phyloP scores from a whole-genome alignment of 352 stramenopile genomes.

The Phytophthora crassamura region DNA sequence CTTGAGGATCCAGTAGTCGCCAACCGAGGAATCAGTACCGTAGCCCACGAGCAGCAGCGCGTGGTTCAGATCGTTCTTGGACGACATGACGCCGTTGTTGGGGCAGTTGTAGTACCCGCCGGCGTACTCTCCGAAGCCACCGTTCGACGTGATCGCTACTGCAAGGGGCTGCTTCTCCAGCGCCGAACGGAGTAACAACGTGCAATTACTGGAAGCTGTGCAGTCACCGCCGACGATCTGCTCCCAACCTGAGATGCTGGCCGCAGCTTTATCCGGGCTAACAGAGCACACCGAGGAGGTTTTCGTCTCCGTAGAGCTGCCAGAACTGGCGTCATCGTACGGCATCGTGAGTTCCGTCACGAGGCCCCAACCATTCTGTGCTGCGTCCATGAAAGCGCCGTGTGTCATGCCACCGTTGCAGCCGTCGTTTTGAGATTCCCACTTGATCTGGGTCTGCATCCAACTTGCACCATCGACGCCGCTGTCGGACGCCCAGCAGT shows the following conservation, averaged over 20 bases:
- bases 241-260: conserved; percentile 76
- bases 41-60: conserved; percentile 82
- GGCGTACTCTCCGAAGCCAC: conserved; percentile 74
- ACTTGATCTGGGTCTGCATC: conserved; percentile 72
- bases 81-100: conserved; percentile 67
- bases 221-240: conserved; percentile 75
- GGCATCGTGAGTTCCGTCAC: conserved; percentile 78
- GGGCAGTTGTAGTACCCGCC: conserved; percentile 77
- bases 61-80: conserved; percentile 80
- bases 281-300: conserved; percentile 43
- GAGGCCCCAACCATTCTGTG: conserved; percentile 65
- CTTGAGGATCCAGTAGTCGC: conserved; percentile 88
- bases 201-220: conserved; percentile 55
- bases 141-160: conserved; percentile 79
- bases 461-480: conserved; percentile 60
- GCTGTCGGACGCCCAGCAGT: conserved; percentile 71
- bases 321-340: conserved; percentile 64
- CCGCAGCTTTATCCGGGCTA: conserved; percentile 50
- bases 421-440: conserved; percentile 78
- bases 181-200: conserved; percentile 58
- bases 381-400: conserved; percentile 78
- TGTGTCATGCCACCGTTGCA: conserved; percentile 88
- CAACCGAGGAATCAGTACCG: conserved; percentile 55
- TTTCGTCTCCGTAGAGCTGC: conserved; percentile 34
- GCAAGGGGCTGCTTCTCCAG: conserved; percentile 74